A percentile compares a stretch with the other conserved stretches of the same genome.
These are phyloP conservation scores for Diaporthe vaccinii DNA, from an alignment of 2,329 filamentous ascomycete species.

Conservation along the genomic window DNA sequence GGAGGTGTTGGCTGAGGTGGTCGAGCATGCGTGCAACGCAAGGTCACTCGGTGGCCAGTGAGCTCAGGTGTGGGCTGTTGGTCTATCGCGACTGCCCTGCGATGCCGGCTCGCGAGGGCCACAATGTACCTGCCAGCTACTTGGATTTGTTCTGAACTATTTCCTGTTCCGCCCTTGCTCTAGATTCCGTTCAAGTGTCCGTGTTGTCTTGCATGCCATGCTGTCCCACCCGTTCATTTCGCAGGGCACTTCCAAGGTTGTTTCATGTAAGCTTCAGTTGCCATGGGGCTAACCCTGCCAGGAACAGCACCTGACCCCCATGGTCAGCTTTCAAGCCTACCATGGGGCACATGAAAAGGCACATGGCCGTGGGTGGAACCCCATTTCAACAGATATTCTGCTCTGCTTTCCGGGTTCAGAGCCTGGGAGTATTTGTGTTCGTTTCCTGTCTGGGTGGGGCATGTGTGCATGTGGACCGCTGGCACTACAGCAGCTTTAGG, in stretches of 20 bases:
- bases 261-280: too few relatives aligned
- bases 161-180: not conserved
- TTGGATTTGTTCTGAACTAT: not conserved
- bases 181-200: not conserved
- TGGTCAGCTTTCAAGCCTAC: not conserved
- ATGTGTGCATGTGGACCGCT: too few relatives aligned
- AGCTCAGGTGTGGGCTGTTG: too few relatives aligned
- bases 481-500: too few relatives aligned
- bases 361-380: not conserved
- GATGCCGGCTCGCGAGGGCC: too few relatives aligned
- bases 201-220: not conserved
- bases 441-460: too few relatives aligned
- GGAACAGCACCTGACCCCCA: not conserved
- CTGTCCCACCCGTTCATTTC: not conserved
- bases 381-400: not conserved
- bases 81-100: not conserved
- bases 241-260: too few relatives aligned
- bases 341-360: not conserved
- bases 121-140: not conserved
- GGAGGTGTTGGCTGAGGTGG: constrained; percentile 55
- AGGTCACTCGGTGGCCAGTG: not conserved
- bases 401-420: not conserved
- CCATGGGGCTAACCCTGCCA: not conserved
- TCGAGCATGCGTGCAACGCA: constrained; percentile 44
- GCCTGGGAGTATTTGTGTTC: too few relatives aligned